Conservation (phyloP, 768 basidiomycete species). For the Xerocomellus intermedius region DNA sequence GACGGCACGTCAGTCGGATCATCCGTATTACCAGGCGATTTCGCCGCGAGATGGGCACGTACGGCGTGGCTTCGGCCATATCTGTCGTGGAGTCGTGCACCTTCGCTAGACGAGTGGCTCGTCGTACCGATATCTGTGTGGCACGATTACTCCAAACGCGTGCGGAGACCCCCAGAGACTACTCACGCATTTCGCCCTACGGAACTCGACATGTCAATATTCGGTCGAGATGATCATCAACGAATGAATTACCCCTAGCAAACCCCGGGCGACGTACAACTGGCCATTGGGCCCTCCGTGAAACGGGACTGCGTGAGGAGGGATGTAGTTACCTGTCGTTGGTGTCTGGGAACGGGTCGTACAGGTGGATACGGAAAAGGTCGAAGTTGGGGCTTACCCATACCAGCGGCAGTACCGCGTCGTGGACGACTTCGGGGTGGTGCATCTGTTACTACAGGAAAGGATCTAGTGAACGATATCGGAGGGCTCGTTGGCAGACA, state of each 20-base stretch:
- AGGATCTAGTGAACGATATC: too few relatives aligned
- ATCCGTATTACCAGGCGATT: not conserved
- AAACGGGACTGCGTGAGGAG: constrained; percentile 18
- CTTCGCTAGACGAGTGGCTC: constrained; percentile 5
- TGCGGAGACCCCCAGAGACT: not conserved
- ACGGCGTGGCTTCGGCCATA: constrained; percentile 10
- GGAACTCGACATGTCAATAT: not conserved
- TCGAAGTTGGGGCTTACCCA: constrained; percentile 13
- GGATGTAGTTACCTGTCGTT: constrained; percentile 19
- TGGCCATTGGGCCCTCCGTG: constrained; percentile 2
- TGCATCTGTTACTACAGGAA: constrained; percentile 1
- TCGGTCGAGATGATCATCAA: not conserved
- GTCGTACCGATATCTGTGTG: constrained; percentile 17
- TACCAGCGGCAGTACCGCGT: constrained; percentile 6
- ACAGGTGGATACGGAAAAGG: not conserved
- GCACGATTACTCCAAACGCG: not conserved
- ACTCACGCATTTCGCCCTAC: constrained; percentile 23
- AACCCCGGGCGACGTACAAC: constrained; percentile 21
- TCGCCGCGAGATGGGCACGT: not conserved
- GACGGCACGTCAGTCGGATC: not conserved
- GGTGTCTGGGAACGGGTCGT: constrained; percentile 3
- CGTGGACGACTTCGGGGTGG: not conserved
- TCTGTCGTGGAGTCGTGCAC: constrained; percentile 15
- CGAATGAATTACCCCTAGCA: constrained; percentile 9
- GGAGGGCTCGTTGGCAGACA: not conserved